Conservation (phyloP, 306 rosid genomes). For the Urtica urens region DNA sequence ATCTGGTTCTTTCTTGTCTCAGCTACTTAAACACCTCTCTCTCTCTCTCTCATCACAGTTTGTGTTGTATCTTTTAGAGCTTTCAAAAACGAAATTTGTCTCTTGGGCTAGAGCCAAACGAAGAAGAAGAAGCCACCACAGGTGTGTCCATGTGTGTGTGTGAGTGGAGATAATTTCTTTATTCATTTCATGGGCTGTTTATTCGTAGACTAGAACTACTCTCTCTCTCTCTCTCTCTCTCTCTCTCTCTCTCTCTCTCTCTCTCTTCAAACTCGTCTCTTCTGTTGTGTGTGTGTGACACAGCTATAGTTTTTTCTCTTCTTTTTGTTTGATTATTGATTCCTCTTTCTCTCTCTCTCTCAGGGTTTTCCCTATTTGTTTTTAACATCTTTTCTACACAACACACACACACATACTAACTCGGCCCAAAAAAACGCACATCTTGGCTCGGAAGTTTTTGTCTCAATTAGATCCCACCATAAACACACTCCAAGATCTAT, state of each 20-base stretch:
- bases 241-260: slow-evolving; percentile 13
- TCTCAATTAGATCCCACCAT: slow-evolving; percentile 30
- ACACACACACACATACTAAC: not conserved
- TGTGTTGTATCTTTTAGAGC: slow-evolving; percentile 30
- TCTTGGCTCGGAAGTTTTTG: slow-evolving; percentile 7
- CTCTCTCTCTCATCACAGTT: slow-evolving; percentile 22
- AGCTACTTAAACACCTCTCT: slow-evolving; percentile 21
- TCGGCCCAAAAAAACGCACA: no score
- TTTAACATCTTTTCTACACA: no score
- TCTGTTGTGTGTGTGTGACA: no score
- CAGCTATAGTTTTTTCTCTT: slow-evolving; percentile 15
- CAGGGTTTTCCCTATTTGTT: not conserved
- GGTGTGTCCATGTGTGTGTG: slow-evolving; percentile 15
- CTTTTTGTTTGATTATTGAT: slow-evolving; percentile 5
- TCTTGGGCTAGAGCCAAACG: slow-evolving; percentile 74
- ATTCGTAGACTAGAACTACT: slow-evolving; percentile 15
- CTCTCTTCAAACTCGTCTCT: no score
- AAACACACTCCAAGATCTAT: slow-evolving; percentile 35
- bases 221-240: not conserved
- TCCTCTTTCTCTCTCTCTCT: slow-evolving; percentile 11
- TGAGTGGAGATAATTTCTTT: slow-evolving; percentile 11
- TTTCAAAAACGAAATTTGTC: slow-evolving; percentile 52
- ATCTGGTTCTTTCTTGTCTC: slow-evolving; percentile 22
- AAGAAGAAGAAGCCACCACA: slow-evolving; percentile 33
- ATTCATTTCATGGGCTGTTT: slow-evolving; percentile 5